A percentile compares a stretch with the other conserved stretches of the same genome.
phyloP scores from a whole-genome alignment of 164 flowering plant genomes.

The Sextonia rubra region DNA sequence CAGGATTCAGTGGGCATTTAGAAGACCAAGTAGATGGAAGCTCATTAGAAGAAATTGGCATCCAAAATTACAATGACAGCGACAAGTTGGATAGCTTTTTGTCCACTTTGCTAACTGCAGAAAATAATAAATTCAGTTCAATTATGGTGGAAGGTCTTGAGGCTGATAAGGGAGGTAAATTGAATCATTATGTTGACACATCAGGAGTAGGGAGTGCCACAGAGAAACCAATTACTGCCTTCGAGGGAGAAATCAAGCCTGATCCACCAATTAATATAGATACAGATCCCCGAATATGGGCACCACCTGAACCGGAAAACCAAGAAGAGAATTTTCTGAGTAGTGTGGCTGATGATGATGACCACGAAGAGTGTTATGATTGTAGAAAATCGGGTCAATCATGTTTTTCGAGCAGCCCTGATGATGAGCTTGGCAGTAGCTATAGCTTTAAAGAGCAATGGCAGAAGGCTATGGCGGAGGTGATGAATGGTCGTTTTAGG shows the following conservation, averaged over 20 bases:
- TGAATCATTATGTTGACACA: not conserved
- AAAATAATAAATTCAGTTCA: conserved; percentile 14
- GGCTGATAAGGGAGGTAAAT: not conserved
- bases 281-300: conserved; percentile 46
- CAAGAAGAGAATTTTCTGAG: conserved; percentile 56
- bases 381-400: conserved; percentile 59
- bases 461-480: conserved; percentile 49
- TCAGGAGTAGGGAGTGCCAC: not conserved
- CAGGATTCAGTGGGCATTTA: conserved; percentile 6
- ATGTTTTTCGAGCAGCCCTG: conserved; percentile 38
- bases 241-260: conserved; percentile 16
- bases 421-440: conserved; percentile 36
- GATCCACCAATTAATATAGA: conserved; percentile 28
- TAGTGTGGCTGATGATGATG: conserved; percentile 55
- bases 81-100: not conserved
- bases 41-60: too few species aligned
- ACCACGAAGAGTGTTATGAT: conserved; percentile 59
- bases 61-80: not conserved
- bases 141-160: conserved; percentile 13
- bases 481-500: conserved; percentile 62
- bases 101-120: conserved; percentile 10
- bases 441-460: conserved; percentile 50
- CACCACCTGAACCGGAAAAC: conserved; percentile 78
- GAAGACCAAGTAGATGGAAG: not conserved
- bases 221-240: not conserved